Evolutionary conservation across 1,139 yeast genomes (phyloP).

Genomic region (Magnusiomyces fungicola): DNA sequence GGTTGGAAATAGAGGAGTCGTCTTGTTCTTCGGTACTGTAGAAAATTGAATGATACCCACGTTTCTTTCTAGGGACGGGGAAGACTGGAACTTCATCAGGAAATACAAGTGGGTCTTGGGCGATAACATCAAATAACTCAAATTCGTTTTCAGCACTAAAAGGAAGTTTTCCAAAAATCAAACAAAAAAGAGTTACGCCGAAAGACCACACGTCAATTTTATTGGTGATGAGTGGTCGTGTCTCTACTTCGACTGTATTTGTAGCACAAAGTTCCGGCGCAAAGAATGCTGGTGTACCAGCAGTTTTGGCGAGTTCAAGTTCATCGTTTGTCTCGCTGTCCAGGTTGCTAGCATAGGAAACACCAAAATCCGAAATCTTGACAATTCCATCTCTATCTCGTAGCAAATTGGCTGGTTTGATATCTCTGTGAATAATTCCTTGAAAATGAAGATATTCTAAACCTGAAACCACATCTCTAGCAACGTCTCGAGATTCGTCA

Average conservation of each 20-base stretch:
- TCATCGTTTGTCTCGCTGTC: conserved; percentile 52
- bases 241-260: conserved; percentile 27
- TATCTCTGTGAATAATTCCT: conserved; percentile 94
- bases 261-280: conserved; percentile 70
- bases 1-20: not conserved
- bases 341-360: conserved; percentile 64
- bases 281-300: conserved; percentile 83
- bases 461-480: conserved; percentile 82
- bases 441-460: conserved; percentile 87
- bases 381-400: conserved; percentile 67
- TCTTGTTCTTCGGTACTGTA: conserved; percentile 18
- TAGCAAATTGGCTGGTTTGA: conserved; percentile 90
- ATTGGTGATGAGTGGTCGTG: conserved; percentile 50
- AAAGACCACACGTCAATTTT: conserved; percentile 96
- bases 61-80: conserved; percentile 17
- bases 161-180: conserved; percentile 82
- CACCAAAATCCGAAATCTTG: conserved; percentile 95
- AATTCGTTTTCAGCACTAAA: conserved; percentile 86
- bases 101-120: conserved; percentile 50
- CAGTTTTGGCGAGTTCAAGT: conserved; percentile 79
- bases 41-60: conserved; percentile 1
- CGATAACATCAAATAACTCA: conserved; percentile 79
- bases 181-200: conserved; percentile 86
- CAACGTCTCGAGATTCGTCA: conserved; percentile 57
- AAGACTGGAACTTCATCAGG: conserved; percentile 39